phyloP scores from a whole-genome alignment of 78 protist species.

The Salpingoeca rosetta region DNA sequence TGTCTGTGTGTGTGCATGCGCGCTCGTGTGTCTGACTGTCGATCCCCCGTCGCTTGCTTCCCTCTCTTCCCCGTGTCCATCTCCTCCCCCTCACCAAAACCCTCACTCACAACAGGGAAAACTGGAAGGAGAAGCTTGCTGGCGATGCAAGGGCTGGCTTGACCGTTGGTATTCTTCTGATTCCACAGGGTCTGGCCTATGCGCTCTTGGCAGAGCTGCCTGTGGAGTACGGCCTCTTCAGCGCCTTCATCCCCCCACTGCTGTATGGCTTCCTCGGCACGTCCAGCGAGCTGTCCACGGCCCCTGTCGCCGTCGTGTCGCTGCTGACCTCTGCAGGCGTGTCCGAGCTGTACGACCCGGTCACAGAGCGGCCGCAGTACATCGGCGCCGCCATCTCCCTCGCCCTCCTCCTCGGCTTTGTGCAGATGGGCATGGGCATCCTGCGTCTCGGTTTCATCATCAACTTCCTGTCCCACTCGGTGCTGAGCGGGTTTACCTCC shows the following conservation, averaged over 20 bases:
- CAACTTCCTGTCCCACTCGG: conserved; percentile 59
- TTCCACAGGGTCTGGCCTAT: conserved; percentile 71
- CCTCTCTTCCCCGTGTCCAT: no score
- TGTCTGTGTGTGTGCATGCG: no score
- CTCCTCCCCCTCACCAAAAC: no score
- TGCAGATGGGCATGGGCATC: conserved; percentile 47
- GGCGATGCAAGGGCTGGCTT: conserved; percentile 62
- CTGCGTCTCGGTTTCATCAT: conserved; percentile 57
- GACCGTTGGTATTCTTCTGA: conserved; percentile 53
- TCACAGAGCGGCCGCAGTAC: conserved; percentile 12
- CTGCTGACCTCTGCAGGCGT: conserved; percentile 29
- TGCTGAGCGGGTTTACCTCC: conserved; percentile 55
- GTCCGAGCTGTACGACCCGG: conserved; percentile 9
- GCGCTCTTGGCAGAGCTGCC: conserved; percentile 62
- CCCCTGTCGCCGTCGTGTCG: conserved; percentile 59
- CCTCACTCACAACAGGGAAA: no score
- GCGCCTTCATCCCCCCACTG: conserved; percentile 56
- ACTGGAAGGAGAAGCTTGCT: no score
- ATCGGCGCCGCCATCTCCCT: conserved; percentile 12
- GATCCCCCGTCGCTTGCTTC: no score
- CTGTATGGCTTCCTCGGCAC: conserved; percentile 66
- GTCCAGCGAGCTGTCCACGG: conserved; percentile 52
- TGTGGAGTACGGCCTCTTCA: conserved; percentile 61
- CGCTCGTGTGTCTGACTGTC: no score
- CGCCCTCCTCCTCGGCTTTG: conserved; percentile 50